These are phyloP conservation scores for Fusarium equiseti DNA, from an alignment of 2,329 filamentous ascomycete species.

Conservation along the genomic window DNA sequence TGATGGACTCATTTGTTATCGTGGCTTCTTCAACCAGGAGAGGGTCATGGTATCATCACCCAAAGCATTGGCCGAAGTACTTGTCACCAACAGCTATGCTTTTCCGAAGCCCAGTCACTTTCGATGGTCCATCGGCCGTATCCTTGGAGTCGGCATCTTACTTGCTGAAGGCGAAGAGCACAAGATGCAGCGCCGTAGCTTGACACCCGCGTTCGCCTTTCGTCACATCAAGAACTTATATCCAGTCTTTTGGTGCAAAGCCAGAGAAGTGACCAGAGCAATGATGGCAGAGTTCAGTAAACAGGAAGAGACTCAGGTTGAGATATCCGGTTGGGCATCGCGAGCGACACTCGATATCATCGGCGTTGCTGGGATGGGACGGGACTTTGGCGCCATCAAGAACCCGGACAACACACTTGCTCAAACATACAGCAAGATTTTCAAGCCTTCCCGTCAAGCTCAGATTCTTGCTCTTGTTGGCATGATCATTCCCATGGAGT, in stretches of 20 bases:
- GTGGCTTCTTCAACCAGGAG: slow-evolving; percentile 71
- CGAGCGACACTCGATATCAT: slow-evolving; percentile 81
- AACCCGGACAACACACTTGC: slow-evolving; percentile 71
- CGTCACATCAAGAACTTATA: slow-evolving; percentile 88
- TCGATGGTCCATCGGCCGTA: slow-evolving; percentile 66
- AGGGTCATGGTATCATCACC: slow-evolving; percentile 71
- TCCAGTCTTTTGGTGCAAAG: slow-evolving; percentile 85
- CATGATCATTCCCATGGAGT: slow-evolving; percentile 71
- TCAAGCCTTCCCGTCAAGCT: slow-evolving; percentile 64
- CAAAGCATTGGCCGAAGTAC: slow-evolving; percentile 76
- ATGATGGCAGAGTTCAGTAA: slow-evolving; percentile 61
- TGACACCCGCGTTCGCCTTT: slow-evolving; percentile 87
- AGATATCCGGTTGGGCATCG: slow-evolving; percentile 73
- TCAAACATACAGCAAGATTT: slow-evolving; percentile 66
- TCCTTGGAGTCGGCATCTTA: slow-evolving; percentile 79
- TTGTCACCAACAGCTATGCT: slow-evolving; percentile 76
- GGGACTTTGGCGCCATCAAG: slow-evolving; percentile 75
- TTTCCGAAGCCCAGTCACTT: slow-evolving; percentile 73
- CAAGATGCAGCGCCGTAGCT: slow-evolving; percentile 81
- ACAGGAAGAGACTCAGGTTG: slow-evolving; percentile 59
- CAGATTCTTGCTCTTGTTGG: slow-evolving; percentile 68
- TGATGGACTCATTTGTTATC: slow-evolving; percentile 76
- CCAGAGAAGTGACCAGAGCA: slow-evolving; percentile 72
- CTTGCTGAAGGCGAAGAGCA: slow-evolving; percentile 93
- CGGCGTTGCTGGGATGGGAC: slow-evolving; percentile 76